Evolutionary conservation across 1,284 basidiomycete species (phyloP), one percentile per base, ranked within the genome.

Genomic region (Ganoderma meredithae): DNA sequence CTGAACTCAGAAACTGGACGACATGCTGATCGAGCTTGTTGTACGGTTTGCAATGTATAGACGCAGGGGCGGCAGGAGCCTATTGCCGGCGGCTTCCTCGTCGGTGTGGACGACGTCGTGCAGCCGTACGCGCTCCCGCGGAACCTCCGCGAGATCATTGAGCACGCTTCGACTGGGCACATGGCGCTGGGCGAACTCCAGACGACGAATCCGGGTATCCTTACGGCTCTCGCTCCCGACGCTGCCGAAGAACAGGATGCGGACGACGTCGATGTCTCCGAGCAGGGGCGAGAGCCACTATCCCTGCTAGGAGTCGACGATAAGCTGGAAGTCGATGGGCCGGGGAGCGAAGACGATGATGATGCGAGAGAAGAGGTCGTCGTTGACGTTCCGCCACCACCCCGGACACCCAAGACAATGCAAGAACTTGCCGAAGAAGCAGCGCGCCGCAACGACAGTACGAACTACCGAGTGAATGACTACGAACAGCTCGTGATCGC

Each of bases 51-150:
- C 70, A 39, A 39, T 39, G 36, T 39, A 10, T 39, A 65, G 62
- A 68, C 72, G 36, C 47, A 71, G 61, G 73, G 75, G 15, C 70
- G 68, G 3, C 77, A 79, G 69, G 78, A 79, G 73, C 82, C 82
- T 25, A 27, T 67, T 10, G 71, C 66, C 31, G 90, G 90, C 31
- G 91, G 89, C 25, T 93, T 91, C 79, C 82, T 92, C 40, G 84
- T 85, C 40, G 88, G 81, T n/a, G 90, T 87, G n/a, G 91, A 91
- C 75, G 88, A 88, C 69, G 89, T 94, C 66, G 90, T 94, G 2
- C 82, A 90, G 77, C 86, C 87, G 1, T 94, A 88, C 77, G 84
- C 85, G 69, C 81, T 95, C 27, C 93, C 92, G 0, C 88, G 87
- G 70, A 84, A 87, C 72, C 82, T 84, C 40, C 83, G 84, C 71